Conservation (phyloP, 1,139 yeast genomes). For the Zygoascus hellenicus region DNA sequence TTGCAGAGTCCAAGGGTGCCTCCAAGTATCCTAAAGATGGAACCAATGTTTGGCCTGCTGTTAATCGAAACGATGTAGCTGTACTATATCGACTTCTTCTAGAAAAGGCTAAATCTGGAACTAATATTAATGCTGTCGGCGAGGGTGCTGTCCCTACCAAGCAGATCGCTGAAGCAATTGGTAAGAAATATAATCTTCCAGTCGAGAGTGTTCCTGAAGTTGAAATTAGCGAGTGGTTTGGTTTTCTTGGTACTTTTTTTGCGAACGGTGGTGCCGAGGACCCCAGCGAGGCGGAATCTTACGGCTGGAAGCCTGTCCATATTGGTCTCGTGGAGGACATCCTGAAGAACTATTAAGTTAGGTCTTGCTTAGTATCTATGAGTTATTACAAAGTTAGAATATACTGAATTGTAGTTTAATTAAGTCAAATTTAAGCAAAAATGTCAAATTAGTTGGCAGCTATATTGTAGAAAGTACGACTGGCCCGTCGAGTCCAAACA, state of each 20-base stretch:
- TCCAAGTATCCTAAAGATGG: constrained; percentile 30
- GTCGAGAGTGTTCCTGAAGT: neutral
- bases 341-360: neutral
- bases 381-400: no score
- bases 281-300: neutral
- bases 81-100: constrained; percentile 25
- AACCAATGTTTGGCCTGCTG: constrained; percentile 31
- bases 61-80: constrained; percentile 33
- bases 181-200: neutral
- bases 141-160: constrained; percentile 21
- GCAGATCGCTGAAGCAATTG: constrained; percentile 1
- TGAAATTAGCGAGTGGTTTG: neutral
- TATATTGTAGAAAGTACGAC: no score
- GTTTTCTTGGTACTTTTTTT: neutral
- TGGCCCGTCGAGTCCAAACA: no score
- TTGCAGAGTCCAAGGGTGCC: constrained; percentile 20
- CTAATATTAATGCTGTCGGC: constrained; percentile 24
- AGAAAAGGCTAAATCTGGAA: constrained; percentile 26
- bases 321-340: neutral
- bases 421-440: no score
- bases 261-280: neutral
- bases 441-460: no score
- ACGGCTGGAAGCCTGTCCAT: neutral
- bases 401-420: no score
- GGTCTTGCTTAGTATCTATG: neutral